Percentiles rank a stretch among this genome's conserved stretches.
Evolutionary conservation across 1,284 basidiomycete genomes (phyloP).

Genomic region (Rhodotorula sp.): DNA sequence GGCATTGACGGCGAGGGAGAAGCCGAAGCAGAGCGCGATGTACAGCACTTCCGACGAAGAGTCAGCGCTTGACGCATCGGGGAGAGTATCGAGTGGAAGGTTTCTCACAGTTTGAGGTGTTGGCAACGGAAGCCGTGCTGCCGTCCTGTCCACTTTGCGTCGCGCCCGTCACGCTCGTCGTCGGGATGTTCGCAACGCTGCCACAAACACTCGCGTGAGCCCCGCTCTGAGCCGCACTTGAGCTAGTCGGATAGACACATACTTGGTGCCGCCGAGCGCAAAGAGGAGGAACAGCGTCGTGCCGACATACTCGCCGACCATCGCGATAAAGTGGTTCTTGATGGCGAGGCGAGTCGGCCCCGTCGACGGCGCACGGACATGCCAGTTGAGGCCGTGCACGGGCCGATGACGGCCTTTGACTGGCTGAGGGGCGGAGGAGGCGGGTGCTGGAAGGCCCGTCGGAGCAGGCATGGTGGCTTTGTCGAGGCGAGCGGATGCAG

Average conservation of each 20-base stretch:
- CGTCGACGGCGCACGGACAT: neutral
- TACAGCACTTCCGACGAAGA: constrained; percentile 10
- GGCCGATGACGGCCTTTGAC: neutral
- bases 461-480: no score
- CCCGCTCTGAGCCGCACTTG: no score
- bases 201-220: neutral
- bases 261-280: constrained; percentile 10
- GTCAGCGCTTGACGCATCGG: constrained; percentile 54
- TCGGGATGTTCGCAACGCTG: constrained; percentile 15
- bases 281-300: constrained; percentile 34
- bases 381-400: neutral
- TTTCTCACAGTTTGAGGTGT: constrained; percentile 27
- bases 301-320: constrained; percentile 40
- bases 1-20: constrained; percentile 66
- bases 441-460: neutral
- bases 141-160: constrained; percentile 3
- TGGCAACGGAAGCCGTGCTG: neutral
- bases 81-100: constrained; percentile 56
- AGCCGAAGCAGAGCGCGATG: constrained; percentile 51
- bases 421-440: neutral
- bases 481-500: no score
- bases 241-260: neutral
- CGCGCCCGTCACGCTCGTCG: constrained; percentile 10
- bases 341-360: constrained; percentile 15
- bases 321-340: constrained; percentile 33